These are phyloP conservation scores for Camelina sativa DNA, from an alignment of 345 rosid genomes.

Conservation along the genomic window DNA sequence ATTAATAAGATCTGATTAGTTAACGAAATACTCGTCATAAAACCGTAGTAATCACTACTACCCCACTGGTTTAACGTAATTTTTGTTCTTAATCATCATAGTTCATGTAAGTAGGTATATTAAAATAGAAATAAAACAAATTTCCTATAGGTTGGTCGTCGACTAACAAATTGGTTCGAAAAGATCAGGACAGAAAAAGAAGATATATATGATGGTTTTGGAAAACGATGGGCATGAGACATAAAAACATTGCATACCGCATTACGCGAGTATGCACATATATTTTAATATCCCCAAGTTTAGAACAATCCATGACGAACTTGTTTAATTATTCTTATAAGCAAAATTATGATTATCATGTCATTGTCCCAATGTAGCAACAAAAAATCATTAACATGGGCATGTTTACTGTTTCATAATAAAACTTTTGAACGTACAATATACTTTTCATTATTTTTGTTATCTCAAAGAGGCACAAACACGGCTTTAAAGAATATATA, in stretches of 20 bases:
- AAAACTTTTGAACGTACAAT: not conserved
- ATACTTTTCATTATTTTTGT: not conserved
- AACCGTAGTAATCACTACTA: conserved; percentile 19
- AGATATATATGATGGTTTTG: conserved; percentile 17
- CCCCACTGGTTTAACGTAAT: conserved; percentile 30
- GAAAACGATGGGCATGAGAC: conserved; percentile 33
- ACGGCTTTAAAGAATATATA: not conserved
- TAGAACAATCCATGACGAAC: conserved; percentile 36
- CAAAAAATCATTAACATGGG: conserved; percentile 28
- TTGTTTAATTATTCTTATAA: conserved; percentile 7
- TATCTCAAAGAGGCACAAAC: conserved; percentile 15
- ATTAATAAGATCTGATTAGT: conserved; percentile 11
- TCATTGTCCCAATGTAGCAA: conserved; percentile 33
- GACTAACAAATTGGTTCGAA: conserved; percentile 25
- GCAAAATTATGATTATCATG: conserved; percentile 19
- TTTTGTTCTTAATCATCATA: conserved; percentile 14
- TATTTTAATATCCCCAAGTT: not conserved
- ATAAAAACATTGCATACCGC: conserved; percentile 31
- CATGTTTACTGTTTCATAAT: conserved; percentile 32
- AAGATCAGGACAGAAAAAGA: conserved; percentile 30
- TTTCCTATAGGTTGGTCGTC: conserved; percentile 38
- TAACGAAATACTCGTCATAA: not conserved
- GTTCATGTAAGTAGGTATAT: conserved; percentile 38
- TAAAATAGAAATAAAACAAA: not conserved
- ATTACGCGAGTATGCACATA: conserved; percentile 25